These are phyloP conservation scores for Ceratobasidium sp. DNA, from an alignment of 1,284 basidiomycete species.

Conservation along the genomic window DNA sequence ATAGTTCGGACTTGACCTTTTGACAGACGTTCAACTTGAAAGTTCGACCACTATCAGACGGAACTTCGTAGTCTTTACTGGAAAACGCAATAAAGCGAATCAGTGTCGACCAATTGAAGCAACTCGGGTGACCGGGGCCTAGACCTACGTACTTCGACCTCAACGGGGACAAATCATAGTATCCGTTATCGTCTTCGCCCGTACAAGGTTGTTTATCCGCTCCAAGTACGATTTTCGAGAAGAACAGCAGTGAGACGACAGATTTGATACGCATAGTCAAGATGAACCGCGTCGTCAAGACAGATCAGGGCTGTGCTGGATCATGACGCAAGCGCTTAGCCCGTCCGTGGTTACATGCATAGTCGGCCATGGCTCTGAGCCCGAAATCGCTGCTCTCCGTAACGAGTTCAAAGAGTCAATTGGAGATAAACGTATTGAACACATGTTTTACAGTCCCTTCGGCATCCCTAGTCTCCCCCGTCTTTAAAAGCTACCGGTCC, in stretches of 20 bases:
- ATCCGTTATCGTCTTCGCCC: conserved; percentile 34
- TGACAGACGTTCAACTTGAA: conserved; percentile 70
- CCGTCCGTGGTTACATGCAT: not conserved
- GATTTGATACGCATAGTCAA: conserved; percentile 2
- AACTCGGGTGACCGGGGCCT: not conserved
- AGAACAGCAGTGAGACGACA: not conserved
- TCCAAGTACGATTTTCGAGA: not conserved
- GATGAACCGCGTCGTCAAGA: conserved; percentile 24
- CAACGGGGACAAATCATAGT: conserved; percentile 34
- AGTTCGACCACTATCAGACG: conserved; percentile 55
- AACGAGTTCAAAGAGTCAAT: not conserved
- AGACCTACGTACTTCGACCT: conserved; percentile 35
- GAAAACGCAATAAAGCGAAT: conserved; percentile 38
- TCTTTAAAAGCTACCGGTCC: conserved; percentile 50
- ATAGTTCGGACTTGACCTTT: conserved; percentile 61
- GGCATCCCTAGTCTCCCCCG: not conserved
- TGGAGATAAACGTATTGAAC: conserved; percentile 2
- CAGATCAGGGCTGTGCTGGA: conserved; percentile 17
- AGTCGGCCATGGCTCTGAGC: not conserved
- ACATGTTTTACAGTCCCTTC: not conserved
- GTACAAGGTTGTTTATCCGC: conserved; percentile 29
- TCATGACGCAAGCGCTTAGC: conserved; percentile 4
- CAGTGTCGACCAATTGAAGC: not conserved
- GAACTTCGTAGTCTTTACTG: conserved; percentile 69
- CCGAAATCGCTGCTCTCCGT: not conserved